phyloP scores from a whole-genome alignment of 2,329 filamentous ascomycete genomes.

The Zelopaecilomyces penicillatus region DNA sequence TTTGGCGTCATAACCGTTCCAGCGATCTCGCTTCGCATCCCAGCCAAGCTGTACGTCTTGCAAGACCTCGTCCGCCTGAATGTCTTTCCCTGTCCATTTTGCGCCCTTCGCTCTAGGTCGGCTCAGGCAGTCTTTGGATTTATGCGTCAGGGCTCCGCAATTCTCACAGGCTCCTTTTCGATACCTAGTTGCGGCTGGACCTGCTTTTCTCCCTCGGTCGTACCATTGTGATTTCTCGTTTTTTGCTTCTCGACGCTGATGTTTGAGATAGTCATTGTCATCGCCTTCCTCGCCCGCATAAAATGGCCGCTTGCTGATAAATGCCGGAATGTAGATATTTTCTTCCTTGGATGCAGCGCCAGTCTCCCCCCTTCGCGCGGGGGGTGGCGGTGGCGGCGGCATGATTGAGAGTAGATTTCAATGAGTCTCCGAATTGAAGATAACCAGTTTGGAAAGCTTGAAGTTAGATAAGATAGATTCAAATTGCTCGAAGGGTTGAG shows the following conservation, averaged over 20 bases:
- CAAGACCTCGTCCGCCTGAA: constrained; percentile 82
- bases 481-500: not conserved
- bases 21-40: constrained; percentile 95
- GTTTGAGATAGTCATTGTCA: constrained; percentile 83
- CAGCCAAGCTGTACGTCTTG: constrained; percentile 83
- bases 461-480: not conserved
- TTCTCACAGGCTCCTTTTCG: constrained; percentile 98
- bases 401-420: not conserved
- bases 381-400: constrained; percentile 20
- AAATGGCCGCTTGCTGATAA: constrained; percentile 97
- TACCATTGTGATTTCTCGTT: constrained; percentile 81
- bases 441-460: not conserved
- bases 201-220: constrained; percentile 75
- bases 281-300: constrained; percentile 76
- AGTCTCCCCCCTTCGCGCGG: constrained; percentile 26
- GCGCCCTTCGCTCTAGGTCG: constrained; percentile 83
- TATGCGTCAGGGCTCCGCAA: constrained; percentile 94
- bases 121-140: constrained; percentile 86
- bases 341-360: constrained; percentile 63
- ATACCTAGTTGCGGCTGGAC: constrained; percentile 88
- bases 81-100: constrained; percentile 85
- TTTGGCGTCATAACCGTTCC: constrained; percentile 92
- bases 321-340: constrained; percentile 96
- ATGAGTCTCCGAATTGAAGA: not conserved
- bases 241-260: constrained; percentile 64